These are phyloP conservation scores for Prunus salicina DNA, from an alignment of 306 rosid genomes.

Conservation along the genomic window DNA sequence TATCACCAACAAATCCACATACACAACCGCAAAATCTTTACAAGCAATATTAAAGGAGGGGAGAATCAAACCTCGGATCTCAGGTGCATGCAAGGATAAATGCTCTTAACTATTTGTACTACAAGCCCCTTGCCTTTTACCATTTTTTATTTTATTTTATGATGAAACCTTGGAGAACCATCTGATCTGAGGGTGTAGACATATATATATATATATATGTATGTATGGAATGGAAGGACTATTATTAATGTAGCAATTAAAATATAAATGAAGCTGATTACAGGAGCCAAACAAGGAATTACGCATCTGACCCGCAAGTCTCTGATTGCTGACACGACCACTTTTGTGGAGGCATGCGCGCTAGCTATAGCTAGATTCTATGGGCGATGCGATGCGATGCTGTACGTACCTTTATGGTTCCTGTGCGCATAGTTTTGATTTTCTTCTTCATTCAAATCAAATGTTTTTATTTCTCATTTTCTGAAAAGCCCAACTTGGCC, in stretches of 20 bases:
- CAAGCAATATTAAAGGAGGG: too few relatives aligned
- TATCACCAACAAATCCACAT: background rate
- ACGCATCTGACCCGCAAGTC: background rate
- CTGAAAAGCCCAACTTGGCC: background rate
- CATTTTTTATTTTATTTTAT: too few relatives aligned
- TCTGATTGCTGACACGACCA: background rate
- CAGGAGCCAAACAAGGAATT: background rate
- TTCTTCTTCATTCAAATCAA: background rate
- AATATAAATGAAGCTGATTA: background rate
- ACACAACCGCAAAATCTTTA: too few relatives aligned
- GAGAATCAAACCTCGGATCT: too few relatives aligned
- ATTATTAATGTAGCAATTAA: too few relatives aligned
- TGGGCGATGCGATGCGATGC: background rate
- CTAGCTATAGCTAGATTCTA: background rate
- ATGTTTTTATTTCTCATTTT: background rate
- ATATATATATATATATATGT: too few relatives aligned
- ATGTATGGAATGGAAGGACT: too few relatives aligned
- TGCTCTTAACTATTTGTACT: too few relatives aligned
- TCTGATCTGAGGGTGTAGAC: too few relatives aligned
- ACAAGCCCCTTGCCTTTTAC: too few relatives aligned
- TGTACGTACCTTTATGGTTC: background rate
- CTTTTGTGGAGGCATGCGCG: background rate
- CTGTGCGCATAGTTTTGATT: background rate
- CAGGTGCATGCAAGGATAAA: too few relatives aligned
- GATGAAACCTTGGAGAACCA: too few relatives aligned